Base-by-base conservation (phyloP, 768 basidiomycete genomes). In the Tephrocybe sp. region DNA sequence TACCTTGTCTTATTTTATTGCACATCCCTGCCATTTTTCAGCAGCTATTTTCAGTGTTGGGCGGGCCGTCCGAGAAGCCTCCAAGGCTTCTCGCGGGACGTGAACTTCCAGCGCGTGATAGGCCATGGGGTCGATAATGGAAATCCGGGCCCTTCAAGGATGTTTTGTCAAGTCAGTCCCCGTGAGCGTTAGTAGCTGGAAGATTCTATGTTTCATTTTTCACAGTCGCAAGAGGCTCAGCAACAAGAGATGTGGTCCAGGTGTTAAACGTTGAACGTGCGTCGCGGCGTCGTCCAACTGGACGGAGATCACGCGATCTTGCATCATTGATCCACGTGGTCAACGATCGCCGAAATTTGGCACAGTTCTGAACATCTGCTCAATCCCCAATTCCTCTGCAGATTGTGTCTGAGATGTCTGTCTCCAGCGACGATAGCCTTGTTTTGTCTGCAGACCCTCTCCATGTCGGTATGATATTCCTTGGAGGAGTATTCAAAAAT, bases 381-480 rank as follows among this genome's bases (percentile, higher is more conserved):
- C 43, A 36, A 4, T 24, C 11, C 35, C 16, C 34, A 16, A 26
- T 21, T 2, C 37, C 16, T 15, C n/a, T 31, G 27, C 36, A 38
- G 44, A n/a, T n/a, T n/a, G n/a, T n/a, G n/a, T 3, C 24, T 19
- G 3, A 11, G 15, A 67, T 67, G 65, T 39, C 67, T 37, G 53
- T 56, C 9, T 36, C 44, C 12, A 60, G 68, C 11, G 49, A 68
- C 8, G 84, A 86, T 56, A 64, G 67, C 9, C 75, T 88, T 15
- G 79, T 88, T 4, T 67, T 67, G 25, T 88, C 86, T 13, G 61
- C 67, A 2, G 82, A 87, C 66, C 83, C 83, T 19, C 69, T 77
- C 21, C 85, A 87, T 64, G 86, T 86, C 56, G 56, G 78, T 61
- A 44, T 39, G 13, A 34, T 16, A 38, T 22, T 9, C 46, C 24